phyloP scores from a whole-genome alignment of 176 grass and related monocot genomes.

The bread wheat (Triticum aestivum) region DNA sequence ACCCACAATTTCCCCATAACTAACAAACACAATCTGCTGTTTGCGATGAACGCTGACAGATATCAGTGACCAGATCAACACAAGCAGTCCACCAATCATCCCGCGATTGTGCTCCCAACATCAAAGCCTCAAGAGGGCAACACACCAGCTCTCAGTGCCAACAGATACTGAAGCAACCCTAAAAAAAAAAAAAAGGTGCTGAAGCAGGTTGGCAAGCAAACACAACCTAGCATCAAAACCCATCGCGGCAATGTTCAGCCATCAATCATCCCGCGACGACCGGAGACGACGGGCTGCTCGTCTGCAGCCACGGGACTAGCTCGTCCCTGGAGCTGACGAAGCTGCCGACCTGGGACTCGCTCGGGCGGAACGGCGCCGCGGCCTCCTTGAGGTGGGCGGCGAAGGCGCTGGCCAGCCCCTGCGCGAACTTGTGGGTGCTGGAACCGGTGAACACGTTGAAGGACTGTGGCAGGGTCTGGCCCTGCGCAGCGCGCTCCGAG shows the following conservation, averaged over 20 bases:
- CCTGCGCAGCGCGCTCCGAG: neutral
- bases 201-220: neutral
- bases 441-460: constrained; percentile 68
- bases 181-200: too few species aligned
- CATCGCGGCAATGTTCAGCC: neutral
- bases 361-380: constrained; percentile 48
- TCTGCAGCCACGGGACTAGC: constrained; percentile 59
- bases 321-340: constrained; percentile 71
- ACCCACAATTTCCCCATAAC: neutral
- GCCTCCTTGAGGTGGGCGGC: constrained; percentile 34
- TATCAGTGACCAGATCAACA: neutral
- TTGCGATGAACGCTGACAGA: neutral
- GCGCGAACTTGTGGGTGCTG: constrained; percentile 72
- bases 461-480: constrained; percentile 45
- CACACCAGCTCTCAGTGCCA: neutral
- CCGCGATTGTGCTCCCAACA: too few species aligned
- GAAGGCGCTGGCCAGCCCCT: constrained; percentile 59
- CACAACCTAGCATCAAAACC: neutral
- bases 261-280: constrained; percentile 12
- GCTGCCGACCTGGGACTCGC: constrained; percentile 50
- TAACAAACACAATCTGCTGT: neutral
- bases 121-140: neutral
- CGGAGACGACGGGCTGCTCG: neutral
- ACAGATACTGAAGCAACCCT: neutral
- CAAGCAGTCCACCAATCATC: neutral